Conservation (phyloP, 352 stramenopile species). For the Phytophthora agathidicida region DNA sequence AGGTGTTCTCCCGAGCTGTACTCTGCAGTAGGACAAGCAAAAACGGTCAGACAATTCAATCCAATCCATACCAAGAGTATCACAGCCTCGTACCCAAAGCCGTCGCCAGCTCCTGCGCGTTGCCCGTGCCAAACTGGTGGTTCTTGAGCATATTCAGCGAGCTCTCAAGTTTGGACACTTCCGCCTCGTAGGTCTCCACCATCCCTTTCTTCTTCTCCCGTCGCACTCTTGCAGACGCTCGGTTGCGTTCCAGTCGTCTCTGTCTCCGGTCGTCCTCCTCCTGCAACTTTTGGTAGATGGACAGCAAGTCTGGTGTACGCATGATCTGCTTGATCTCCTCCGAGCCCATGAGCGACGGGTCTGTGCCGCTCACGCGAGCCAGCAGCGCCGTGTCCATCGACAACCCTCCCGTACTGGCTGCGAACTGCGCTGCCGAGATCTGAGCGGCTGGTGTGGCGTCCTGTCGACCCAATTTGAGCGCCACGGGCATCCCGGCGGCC, state of each 20-base stretch:
- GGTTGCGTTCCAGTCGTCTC: slow-evolving; percentile 78
- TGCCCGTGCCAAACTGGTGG: slow-evolving; percentile 76
- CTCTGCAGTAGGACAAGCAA: slow-evolving; percentile 37
- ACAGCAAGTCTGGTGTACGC: slow-evolving; percentile 79
- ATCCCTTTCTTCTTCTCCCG: slow-evolving; percentile 90
- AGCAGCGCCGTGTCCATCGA: slow-evolving; percentile 82
- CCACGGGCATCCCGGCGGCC: slow-evolving; percentile 7
- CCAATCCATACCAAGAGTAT: neutral
- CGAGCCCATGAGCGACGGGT: slow-evolving; percentile 75
- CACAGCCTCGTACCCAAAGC: slow-evolving; percentile 61
- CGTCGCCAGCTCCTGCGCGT: slow-evolving; percentile 67
- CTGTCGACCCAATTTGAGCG: slow-evolving; percentile 41
- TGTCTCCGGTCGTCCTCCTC: slow-evolving; percentile 86
- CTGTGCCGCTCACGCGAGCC: slow-evolving; percentile 79
- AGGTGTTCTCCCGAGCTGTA: slow-evolving; percentile 81
- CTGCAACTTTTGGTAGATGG: slow-evolving; percentile 90
- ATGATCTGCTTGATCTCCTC: slow-evolving; percentile 92
- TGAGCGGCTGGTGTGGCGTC: slow-evolving; percentile 39
- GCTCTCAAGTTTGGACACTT: slow-evolving; percentile 89
- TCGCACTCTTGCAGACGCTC: slow-evolving; percentile 77
- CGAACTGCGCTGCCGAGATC: slow-evolving; percentile 84
- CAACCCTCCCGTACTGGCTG: slow-evolving; percentile 77
- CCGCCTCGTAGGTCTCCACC: slow-evolving; percentile 86
- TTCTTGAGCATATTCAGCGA: slow-evolving; percentile 79
- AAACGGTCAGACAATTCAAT: neutral